These are phyloP conservation scores for Botrytis cinerea DNA, from an alignment of 2,329 filamentous ascomycete genomes.

Conservation along the genomic window DNA sequence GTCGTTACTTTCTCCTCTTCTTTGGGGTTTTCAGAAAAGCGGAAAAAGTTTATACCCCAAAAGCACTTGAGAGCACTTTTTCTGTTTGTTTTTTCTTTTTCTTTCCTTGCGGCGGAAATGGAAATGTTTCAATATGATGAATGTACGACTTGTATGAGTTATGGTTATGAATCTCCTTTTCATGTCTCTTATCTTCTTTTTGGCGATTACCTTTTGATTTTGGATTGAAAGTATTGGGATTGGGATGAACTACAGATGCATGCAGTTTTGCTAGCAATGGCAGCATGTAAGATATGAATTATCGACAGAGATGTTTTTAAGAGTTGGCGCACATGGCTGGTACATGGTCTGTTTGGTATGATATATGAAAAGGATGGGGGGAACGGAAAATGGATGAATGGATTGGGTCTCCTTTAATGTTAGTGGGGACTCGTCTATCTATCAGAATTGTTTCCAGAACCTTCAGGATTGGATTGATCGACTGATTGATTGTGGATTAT, in stretches of 20 bases:
- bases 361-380: neutral
- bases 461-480: neutral
- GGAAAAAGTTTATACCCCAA: conserved; percentile 37
- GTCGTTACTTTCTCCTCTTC: conserved; percentile 33
- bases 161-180: conserved; percentile 36
- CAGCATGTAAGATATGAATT: conserved; percentile 24
- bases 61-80: conserved; percentile 28
- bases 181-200: conserved; percentile 23
- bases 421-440: neutral
- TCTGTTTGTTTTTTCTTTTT: conserved; percentile 6
- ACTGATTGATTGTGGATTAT: conserved; percentile 3
- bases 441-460: neutral
- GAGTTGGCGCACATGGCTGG: conserved; percentile 19
- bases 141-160: conserved; percentile 41
- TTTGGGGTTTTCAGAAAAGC: conserved; percentile 33
- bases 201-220: conserved; percentile 8
- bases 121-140: conserved; percentile 37
- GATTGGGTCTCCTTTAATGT: neutral
- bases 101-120: conserved; percentile 24
- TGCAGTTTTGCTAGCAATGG: conserved; percentile 22
- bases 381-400: neutral
- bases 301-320: conserved; percentile 10
- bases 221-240: conserved; percentile 6
- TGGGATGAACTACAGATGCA: conserved; percentile 11
- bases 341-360: conserved; percentile 15